Base-by-base conservation (phyloP, 441 rosid species). In the Adansonia rubrostipa region DNA sequence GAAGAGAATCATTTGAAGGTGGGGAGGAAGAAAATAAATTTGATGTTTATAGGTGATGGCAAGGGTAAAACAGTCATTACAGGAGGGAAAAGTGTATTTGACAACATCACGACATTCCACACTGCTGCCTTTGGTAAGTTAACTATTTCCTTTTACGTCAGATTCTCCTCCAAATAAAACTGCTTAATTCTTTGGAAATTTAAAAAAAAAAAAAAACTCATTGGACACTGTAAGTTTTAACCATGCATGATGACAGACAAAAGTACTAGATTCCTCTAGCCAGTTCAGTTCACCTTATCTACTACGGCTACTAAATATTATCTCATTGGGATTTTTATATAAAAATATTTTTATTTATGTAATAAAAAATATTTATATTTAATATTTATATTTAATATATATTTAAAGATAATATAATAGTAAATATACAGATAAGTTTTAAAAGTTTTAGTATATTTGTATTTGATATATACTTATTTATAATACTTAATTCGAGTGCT, bases 1-100 rank as follows among this genome's bases (percentile, higher is more conserved):
- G 97, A 94, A 84, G 99, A 94, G 79, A 63, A 74, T 0, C 87
- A 77, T 63, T 58, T 96, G 63, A 96, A 96, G 80, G 96, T 94
- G 2, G 99, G 97, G 74, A 92, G 90, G 85, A 96, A 92, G 80
- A 96, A 96, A 20, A 85, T 71, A 33, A 94, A 96, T 70, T 17
- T 96, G 81, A 92, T 96, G 98, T 92, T 96, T 78, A 89, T 96
- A 3, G 99, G 99, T 6, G 99, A 96, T 42, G 99, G 99, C 9
- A 92, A 82, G 94, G 97, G 93, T 51, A 89, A 82, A 81, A 96
- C 99, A 4, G 69, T 96, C 69, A 87, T 96, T 9, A 40, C 95
- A 0, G 97, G 97, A 2, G 83, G 91, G 0, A 96, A 81, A 77
- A 94, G 91, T 58, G 80, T 96, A 9, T 54, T 17, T 8, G 89